A percentile compares a stretch with the other conserved stretches of the same genome.
Conservation (phyloP, 495 filamentous ascomycete genomes). For the Staphylotrichum longicolle region DNA sequence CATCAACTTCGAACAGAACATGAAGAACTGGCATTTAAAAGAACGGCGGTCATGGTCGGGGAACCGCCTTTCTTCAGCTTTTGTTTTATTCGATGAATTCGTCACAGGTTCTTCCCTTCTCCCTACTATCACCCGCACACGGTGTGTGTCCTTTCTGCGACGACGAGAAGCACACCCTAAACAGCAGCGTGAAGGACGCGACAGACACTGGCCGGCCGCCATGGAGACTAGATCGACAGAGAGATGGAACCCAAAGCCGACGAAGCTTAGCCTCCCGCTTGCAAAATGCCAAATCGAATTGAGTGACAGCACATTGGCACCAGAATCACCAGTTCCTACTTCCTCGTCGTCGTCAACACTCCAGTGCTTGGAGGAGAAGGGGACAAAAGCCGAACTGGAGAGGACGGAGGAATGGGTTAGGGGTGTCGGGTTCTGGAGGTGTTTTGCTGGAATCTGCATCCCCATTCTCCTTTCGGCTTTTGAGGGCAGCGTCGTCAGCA, state of each 20-base stretch:
- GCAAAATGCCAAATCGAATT: not conserved
- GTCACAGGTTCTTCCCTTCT: too few relatives aligned
- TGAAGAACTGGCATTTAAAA: too few relatives aligned
- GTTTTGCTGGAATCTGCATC: slow-evolving; percentile 40
- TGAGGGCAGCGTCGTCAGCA: slow-evolving; percentile 52
- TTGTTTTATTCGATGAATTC: too few relatives aligned
- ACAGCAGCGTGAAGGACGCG: too few relatives aligned
- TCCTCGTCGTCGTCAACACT: slow-evolving; percentile 7
- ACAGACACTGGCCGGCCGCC: not conserved
- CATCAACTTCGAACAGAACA: too few relatives aligned
- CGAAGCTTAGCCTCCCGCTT: too few relatives aligned
- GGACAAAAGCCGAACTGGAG: not conserved
- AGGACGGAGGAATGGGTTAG: slow-evolving; percentile 25
- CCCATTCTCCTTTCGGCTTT: slow-evolving; percentile 45
- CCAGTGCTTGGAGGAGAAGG: not conserved
- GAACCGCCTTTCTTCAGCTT: too few relatives aligned
- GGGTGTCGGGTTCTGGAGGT: slow-evolving; percentile 40
- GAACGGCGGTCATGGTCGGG: too few relatives aligned
- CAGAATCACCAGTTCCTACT: not conserved
- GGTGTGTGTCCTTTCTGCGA: too few relatives aligned
- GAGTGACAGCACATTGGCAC: not conserved
- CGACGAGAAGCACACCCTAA: too few relatives aligned
- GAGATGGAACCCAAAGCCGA: not conserved
- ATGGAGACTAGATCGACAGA: not conserved
- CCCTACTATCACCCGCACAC: too few relatives aligned